Base-by-base conservation (phyloP, 441 rosid genomes). In the Euphorbia schlechtendalii region DNA sequence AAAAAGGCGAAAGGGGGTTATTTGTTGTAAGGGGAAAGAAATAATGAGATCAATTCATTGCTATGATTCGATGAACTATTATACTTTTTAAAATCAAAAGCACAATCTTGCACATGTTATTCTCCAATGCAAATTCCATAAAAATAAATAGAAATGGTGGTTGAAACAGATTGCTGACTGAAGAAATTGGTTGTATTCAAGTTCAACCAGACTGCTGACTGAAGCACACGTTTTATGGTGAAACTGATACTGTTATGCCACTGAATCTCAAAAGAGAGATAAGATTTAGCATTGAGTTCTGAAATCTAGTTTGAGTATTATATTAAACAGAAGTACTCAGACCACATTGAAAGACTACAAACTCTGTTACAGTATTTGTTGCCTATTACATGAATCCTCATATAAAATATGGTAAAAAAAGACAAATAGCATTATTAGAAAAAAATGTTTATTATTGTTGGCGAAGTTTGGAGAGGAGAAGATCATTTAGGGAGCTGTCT, bases 401-500 rank as follows among this genome's bases (percentile, higher is more conserved):
- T 11, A 43, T 14, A 43, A 43, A 43, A 4, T 5, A 7, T 9
- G 3, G 53, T n/a, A 38, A 46, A 40, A 63, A 2, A 64, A 34
- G 20, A 53, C 30, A 24, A 32, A 30, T 55, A 25, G n/a, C n/a
- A n/a, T n/a, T n/a, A 22, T 41, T 13, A 8, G 15, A 54, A 34
- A 34, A 11, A 22, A 34, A 59, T 24, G 58, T 73, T 14, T 27
- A 65, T 67, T 75, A 81, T 48, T 76, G 81, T 55, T 83, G 86
- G 64, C 87, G 94, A 22, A 53, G 56, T 11, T 53, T 53, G 30
- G 56, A 53, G 56, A 22, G 56, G 56, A 53, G 56, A 22, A 53
- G 28, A 53, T 53, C 56, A 24, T 22, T 24, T 2, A 53, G 28
- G 48, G 85, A 85, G 79, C 89, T 82, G 72, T 88, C 91, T 71